Percentiles rank a stretch among this genome's conserved stretches.
These are phyloP conservation scores for Calycina marina DNA, from an alignment of 2,329 filamentous ascomycete species.

Conservation along the genomic window DNA sequence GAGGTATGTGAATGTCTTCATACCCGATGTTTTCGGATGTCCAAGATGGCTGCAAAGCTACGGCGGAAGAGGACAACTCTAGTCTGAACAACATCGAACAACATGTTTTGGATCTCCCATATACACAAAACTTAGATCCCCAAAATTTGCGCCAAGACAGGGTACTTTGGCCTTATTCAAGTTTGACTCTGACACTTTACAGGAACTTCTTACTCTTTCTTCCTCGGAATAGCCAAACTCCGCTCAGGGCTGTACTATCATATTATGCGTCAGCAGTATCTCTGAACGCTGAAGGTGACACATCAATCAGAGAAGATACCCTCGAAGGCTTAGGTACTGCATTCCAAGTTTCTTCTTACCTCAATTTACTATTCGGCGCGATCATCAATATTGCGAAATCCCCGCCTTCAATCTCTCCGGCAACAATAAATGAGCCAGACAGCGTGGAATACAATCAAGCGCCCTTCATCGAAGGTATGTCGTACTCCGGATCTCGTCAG, in stretches of 20 bases:
- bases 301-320: constrained; percentile 77
- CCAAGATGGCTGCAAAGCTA: too few species aligned
- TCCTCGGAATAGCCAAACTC: constrained; percentile 44
- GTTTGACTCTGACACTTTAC: constrained; percentile 7
- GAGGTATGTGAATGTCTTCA: constrained; percentile 53
- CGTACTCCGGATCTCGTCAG: too few species aligned
- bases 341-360: constrained; percentile 53
- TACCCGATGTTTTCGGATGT: constrained; percentile 9
- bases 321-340: constrained; percentile 85
- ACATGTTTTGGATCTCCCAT: too few species aligned
- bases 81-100: too few species aligned
- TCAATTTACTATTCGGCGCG: constrained; percentile 50
- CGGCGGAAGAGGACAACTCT: too few species aligned
- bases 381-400: constrained; percentile 49
- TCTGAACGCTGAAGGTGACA: constrained; percentile 87
- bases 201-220: constrained; percentile 94
- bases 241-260: constrained; percentile 68
- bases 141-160: too few species aligned
- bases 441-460: constrained; percentile 7
- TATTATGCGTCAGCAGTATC: constrained; percentile 86
- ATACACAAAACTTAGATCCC: too few species aligned
- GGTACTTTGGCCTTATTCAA: too few species aligned
- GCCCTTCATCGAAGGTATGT: constrained; percentile 7
- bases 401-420: constrained; percentile 15
- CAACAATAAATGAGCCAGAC: constrained; percentile 3